Percentiles rank a stretch among this genome's conserved stretches.
Conservation (phyloP, 1,284 basidiomycete genomes). For the Apiotrichum sp. region DNA sequence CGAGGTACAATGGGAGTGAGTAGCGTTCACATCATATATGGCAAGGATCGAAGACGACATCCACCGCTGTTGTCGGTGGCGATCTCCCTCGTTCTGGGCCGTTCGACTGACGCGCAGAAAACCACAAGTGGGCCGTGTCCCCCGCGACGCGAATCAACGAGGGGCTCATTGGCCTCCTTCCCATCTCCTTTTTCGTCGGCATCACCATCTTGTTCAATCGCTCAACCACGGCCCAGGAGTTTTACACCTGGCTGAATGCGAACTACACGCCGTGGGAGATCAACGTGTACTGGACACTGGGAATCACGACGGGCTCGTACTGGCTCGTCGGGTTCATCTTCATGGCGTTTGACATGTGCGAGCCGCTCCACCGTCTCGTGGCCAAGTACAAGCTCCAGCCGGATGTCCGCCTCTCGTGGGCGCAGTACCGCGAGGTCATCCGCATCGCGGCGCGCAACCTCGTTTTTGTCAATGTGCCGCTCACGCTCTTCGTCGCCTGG, state of each 20-base stretch:
- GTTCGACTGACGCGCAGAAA: conserved; percentile 9
- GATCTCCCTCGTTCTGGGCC: too few relatives aligned
- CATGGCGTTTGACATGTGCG: conserved; percentile 14
- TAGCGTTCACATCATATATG: background rate
- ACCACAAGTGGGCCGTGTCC: conserved; percentile 11
- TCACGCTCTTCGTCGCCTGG: background rate
- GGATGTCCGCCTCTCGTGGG: conserved; percentile 12
- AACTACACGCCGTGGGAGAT: conserved; percentile 12
- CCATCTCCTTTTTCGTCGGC: background rate
- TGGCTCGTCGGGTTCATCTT: conserved; percentile 11
- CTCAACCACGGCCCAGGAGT: background rate
- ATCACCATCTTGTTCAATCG: background rate
- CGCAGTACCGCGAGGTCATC: conserved; percentile 10
- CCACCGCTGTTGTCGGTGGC: too few relatives aligned
- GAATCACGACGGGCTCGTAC: conserved; percentile 11
- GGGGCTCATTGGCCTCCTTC: background rate
- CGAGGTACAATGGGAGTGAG: too few relatives aligned
- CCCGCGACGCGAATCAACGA: conserved; percentile 11
- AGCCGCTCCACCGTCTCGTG: conserved; percentile 9
- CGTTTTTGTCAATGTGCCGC: conserved; percentile 10
- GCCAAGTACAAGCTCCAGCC: conserved; percentile 17
- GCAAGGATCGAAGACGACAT: too few relatives aligned
- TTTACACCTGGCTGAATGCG: conserved; percentile 12
- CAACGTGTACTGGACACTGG: conserved; percentile 10
- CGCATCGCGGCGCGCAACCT: conserved; percentile 8